A percentile compares a stretch with the other conserved stretches of the same genome.
Conservation (phyloP, 2,329 filamentous ascomycete species). For the Xylaria sp. region DNA sequence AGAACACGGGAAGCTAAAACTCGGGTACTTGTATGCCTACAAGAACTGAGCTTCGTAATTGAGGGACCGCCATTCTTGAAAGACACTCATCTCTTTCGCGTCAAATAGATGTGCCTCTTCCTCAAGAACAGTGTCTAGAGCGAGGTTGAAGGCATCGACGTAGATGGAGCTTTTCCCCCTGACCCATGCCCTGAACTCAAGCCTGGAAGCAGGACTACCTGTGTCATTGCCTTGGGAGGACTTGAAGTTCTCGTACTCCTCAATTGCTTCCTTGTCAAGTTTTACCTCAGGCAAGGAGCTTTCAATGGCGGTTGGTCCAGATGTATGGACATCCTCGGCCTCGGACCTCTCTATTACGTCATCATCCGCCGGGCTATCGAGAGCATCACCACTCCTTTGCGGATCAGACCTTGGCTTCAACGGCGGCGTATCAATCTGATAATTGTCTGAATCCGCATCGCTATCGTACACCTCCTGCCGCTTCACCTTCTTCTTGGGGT, state of each 20-base stretch:
- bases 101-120: conserved; percentile 92
- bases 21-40: conserved; percentile 61
- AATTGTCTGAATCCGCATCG: conserved; percentile 51
- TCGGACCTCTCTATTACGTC: conserved; percentile 42
- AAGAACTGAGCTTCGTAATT: conserved; percentile 91
- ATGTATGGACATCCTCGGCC: conserved; percentile 47
- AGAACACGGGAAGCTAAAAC: conserved; percentile 29
- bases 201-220: conserved; percentile 62
- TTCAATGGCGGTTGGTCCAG: conserved; percentile 72
- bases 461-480: conserved; percentile 47
- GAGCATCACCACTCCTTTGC: conserved; percentile 36
- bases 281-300: conserved; percentile 75
- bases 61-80: conserved; percentile 77
- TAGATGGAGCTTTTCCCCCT: conserved; percentile 90
- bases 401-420: conserved; percentile 34
- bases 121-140: conserved; percentile 86
- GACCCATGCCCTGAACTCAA: conserved; percentile 69
- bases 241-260: conserved; percentile 79
- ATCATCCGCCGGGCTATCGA: conserved; percentile 52
- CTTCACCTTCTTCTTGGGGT: conserved; percentile 53
- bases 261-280: conserved; percentile 76
- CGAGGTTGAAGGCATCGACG: conserved; percentile 95
- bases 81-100: conserved; percentile 79
- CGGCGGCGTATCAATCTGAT: conserved; percentile 32
- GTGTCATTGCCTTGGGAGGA: conserved; percentile 63